A percentile compares a stretch with the other conserved stretches of the same genome.
Evolutionary conservation across 306 rosid genomes (phyloP).

Genomic region (Malus orientalis): DNA sequence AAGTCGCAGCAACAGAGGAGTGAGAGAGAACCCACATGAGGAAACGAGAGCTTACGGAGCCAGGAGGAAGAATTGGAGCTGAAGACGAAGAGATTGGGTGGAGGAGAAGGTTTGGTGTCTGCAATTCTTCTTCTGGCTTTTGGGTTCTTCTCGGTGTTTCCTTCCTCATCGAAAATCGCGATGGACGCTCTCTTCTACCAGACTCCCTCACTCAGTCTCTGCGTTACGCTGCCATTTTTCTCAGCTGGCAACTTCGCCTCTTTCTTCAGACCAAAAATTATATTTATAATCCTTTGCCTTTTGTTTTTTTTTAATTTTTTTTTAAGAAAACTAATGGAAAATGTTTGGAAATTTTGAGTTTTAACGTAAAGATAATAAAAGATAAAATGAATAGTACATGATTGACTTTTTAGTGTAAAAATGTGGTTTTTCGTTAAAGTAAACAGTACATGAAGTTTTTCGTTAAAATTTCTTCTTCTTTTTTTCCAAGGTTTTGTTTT

Average conservation of each 20-base stretch:
- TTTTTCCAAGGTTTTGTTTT: neutral
- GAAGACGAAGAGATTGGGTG: neutral
- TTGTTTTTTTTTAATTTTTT: neutral
- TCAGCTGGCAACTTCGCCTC: neutral
- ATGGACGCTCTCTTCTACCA: neutral
- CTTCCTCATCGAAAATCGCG: slow-evolving; percentile 4
- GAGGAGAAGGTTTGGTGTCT: neutral
- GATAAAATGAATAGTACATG: too few relatives aligned
- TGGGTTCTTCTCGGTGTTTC: neutral
- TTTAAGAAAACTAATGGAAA: too few relatives aligned
- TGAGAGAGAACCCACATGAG: neutral
- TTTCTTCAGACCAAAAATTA: neutral
- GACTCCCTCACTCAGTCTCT: neutral
- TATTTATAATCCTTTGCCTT: neutral
- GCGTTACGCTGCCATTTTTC: neutral
- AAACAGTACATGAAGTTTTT: too few relatives aligned
- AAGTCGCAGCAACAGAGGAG: neutral
- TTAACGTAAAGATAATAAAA: too few relatives aligned
- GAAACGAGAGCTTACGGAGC: slow-evolving; percentile 3
- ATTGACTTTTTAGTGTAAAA: too few relatives aligned
- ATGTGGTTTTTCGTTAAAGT: too few relatives aligned
- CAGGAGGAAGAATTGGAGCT: slow-evolving; percentile 4
- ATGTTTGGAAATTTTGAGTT: too few relatives aligned
- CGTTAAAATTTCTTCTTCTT: too few relatives aligned
- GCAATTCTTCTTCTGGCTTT: neutral